phyloP scores from a whole-genome alignment of 768 basidiomycete species.

The Glaciozyma antarctica region DNA sequence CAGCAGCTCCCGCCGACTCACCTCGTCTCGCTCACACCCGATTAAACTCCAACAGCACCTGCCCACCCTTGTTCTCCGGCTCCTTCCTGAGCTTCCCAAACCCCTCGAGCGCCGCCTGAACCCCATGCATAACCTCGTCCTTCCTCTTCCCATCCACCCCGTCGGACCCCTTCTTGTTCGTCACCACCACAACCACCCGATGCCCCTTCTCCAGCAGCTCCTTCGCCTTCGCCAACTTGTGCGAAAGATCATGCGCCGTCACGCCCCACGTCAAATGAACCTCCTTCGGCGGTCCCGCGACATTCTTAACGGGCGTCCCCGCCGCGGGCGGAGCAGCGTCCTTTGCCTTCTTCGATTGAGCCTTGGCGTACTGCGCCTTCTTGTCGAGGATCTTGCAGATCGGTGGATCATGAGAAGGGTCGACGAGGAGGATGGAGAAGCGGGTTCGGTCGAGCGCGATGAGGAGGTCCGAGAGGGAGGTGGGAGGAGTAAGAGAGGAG shows the following conservation, averaged over 20 bases:
- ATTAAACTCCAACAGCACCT: constrained; percentile 16
- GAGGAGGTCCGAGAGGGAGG: constrained; percentile 46
- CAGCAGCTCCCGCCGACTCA: too few species aligned
- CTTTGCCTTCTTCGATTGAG: constrained; percentile 41
- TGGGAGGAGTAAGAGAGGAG: constrained; percentile 40
- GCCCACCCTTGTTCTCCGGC: constrained; percentile 10
- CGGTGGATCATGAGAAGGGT: constrained; percentile 44
- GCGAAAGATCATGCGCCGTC: constrained; percentile 51
- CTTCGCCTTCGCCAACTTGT: constrained; percentile 55
- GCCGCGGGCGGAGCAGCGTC: constrained; percentile 34
- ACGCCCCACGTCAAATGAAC: constrained; percentile 64
- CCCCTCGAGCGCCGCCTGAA: constrained; percentile 45
- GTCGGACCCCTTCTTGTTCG: constrained; percentile 46
- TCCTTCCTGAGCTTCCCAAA: constrained; percentile 36
- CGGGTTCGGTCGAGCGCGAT: constrained; percentile 43
- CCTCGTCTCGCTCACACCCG: too few species aligned
- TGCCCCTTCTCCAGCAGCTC: constrained; percentile 54
- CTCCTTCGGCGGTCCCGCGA: constrained; percentile 48
- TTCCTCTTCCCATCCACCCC: constrained; percentile 28
- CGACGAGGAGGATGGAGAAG: constrained; percentile 52
- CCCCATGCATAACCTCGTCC: constrained; percentile 45
- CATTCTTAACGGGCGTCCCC: not conserved
- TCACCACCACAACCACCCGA: constrained; percentile 52
- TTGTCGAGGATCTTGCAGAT: constrained; percentile 55
- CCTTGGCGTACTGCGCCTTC: constrained; percentile 43